Evolutionary conservation across 1,284 basidiomycete species (phyloP), one percentile per base, ranked within the genome.

Genomic region (Ceratobasidium theobromae): DNA sequence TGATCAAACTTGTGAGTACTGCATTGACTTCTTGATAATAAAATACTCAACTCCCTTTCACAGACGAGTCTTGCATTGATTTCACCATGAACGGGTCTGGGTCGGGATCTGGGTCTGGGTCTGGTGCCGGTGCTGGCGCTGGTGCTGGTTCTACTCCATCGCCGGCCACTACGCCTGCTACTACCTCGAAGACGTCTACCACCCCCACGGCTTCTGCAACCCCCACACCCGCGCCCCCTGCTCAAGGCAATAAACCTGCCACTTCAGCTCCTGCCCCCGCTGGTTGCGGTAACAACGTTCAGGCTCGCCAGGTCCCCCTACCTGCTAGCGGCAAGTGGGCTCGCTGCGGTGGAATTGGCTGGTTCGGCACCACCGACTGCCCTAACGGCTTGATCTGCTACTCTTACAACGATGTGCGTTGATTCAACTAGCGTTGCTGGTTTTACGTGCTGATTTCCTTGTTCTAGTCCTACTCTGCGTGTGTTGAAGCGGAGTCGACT

Each of bases 31-130:
- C 8, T 21, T 11, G 21, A 5, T 23, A 21, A 25, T 48, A 48
- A 27, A 25, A 23, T 48, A 8, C 21, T 48, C 21, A 48, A 23
- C 14, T 6, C 12, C n/a, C 21, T 11, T 21, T 21, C 18, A 14
- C 27, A 60, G 43, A 60, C 18, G 57, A 49, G 57, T 60, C 57
- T 60, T 60, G 57, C 30, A 25, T 60, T 25, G 57, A 60, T 21
- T 60, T 60, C 30, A 60, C 57, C 16, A 25, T 48, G 57, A 49
- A 45, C 45, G 45, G 45, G 11, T 60, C 57, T n/a, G 57, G 30
- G 2, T 33, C 35, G 4, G 53, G 35, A 21, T 14, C 38, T 9
- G 35, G 35, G 12, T 5, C 27, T 28, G 49, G 25, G 27, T 23
- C 8, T 14, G 4, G 8, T 25, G 9, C 49, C 25, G 28, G 2